Percentiles rank a stretch among this genome's conserved stretches.
phyloP scores from a whole-genome alignment of 2,329 filamentous ascomycete species.

The Fonsecaea nubica region DNA sequence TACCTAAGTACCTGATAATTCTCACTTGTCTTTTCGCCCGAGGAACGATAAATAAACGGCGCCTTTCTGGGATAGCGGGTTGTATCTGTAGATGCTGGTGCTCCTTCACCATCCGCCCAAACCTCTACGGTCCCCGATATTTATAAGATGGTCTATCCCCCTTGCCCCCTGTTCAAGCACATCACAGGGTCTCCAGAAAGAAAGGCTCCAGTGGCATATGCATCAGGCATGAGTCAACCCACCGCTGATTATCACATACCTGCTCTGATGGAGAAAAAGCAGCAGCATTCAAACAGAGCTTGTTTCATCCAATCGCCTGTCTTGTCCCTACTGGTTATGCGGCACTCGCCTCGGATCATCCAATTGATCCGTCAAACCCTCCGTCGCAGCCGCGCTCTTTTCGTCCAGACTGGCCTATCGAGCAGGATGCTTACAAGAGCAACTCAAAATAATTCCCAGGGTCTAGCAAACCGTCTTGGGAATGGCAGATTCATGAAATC shows the following conservation, averaged over 20 bases:
- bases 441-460: background rate
- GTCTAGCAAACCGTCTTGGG: background rate
- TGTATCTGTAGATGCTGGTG: background rate
- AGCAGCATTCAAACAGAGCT: conserved; percentile 18
- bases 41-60: conserved; percentile 9
- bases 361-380: conserved; percentile 24
- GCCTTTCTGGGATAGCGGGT: background rate
- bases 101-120: background rate
- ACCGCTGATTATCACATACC: conserved; percentile 31
- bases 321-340: conserved; percentile 17
- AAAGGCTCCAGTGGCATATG: conserved; percentile 7
- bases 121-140: conserved; percentile 7
- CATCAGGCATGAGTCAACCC: conserved; percentile 26
- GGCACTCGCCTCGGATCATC: conserved; percentile 31
- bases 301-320: conserved; percentile 29
- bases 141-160: conserved; percentile 1
- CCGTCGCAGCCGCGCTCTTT: conserved; percentile 28
- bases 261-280: conserved; percentile 21
- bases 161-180: background rate
- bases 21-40: background rate
- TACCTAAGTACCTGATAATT: conserved; percentile 6
- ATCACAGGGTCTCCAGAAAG: background rate
- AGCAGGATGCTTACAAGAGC: conserved; percentile 15
- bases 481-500: background rate
- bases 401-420: background rate